Evolutionary conservation across 139 green algal genomes (phyloP), one percentile per base, ranked within the genome.

Genomic region (Micractinium conductrix): DNA sequence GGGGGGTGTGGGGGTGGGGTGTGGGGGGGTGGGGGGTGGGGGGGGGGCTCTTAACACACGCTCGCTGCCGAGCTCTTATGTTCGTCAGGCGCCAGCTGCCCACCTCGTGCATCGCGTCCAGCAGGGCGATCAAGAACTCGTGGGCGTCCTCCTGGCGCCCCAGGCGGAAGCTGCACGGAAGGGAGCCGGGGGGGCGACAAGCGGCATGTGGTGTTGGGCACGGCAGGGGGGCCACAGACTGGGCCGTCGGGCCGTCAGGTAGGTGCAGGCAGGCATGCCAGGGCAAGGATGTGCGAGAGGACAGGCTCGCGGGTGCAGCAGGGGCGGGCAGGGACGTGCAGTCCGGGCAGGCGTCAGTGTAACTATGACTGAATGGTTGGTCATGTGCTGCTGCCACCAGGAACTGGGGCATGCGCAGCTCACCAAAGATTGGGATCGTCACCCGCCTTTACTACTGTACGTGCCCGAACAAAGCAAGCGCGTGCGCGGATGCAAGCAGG

Each of bases 61-160:
- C n/a, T n/a, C n/a, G n/a, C n/a, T n/a, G n/a, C n/a, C n/a, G n/a
- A n/a, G n/a, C n/a, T n/a, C n/a, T n/a, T n/a, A n/a, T n/a, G n/a
- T n/a, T n/a, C n/a, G n/a, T n/a, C n/a, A n/a, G n/a, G n/a, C n/a
- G n/a, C n/a, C n/a, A n/a, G n/a, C n/a, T n/a, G n/a, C n/a, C n/a
- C n/a, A n/a, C n/a, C 89, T 97, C 94, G 69, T 98, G 95, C 90
- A 98, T 95, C n/a, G 90, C 90, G 76, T 98, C 95, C 78, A 98
- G 88, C 86, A 98, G 87, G 35, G 93, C 95, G 55, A 95, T 91
- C 62, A 98, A 91, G 85, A 95, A 98, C 92, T 98, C 95, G 79
- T 98, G 95, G 0, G 92, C 92, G 87, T 98, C 95, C 86, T 98
- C 95, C 88, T 98, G 95, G 24, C 95, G 91, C 1, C 95, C 95